phyloP scores from a whole-genome alignment of 176 grass and related monocot genomes.

The Paspalum notatum region DNA sequence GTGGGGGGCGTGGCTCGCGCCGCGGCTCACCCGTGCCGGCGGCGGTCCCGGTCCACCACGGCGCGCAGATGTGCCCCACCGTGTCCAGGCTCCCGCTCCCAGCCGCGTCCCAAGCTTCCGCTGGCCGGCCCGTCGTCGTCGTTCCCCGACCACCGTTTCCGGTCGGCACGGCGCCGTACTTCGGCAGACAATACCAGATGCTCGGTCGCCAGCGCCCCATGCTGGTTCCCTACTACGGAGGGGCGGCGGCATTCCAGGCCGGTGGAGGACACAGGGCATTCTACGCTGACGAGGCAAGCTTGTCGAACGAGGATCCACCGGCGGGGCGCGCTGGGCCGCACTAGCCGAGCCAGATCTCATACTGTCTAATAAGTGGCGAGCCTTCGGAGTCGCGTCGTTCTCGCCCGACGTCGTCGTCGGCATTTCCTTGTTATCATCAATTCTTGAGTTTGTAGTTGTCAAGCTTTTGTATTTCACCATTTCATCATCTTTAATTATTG shows the following conservation, averaged over 20 bases:
- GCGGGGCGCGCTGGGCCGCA: not conserved
- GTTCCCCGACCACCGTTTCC: not conserved
- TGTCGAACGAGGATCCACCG: not conserved
- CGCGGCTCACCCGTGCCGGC: not conserved
- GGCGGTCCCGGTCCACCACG: not conserved
- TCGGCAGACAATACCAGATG: not conserved
- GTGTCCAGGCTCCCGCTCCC: not conserved
- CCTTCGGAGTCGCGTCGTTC: not conserved
- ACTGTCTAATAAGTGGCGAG: too few species aligned
- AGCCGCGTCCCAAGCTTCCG: not conserved
- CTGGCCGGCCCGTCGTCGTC: not conserved
- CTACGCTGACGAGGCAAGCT: constrained; percentile 20
- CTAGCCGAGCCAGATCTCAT: not conserved
- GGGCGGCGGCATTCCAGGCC: not conserved
- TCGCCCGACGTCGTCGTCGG: not conserved
- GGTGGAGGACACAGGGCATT: not conserved
- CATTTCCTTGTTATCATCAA: too few species aligned
- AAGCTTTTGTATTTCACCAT: not conserved
- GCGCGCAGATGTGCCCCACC: not conserved
- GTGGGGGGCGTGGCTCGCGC: not conserved
- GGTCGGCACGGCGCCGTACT: not conserved
- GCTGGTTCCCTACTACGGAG: not conserved
- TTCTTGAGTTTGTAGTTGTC: too few species aligned
- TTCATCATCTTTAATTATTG: too few species aligned
- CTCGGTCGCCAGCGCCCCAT: not conserved